Conservation (phyloP, 2,329 filamentous ascomycete genomes). For the Pseudogymnoascus sp. region DNA sequence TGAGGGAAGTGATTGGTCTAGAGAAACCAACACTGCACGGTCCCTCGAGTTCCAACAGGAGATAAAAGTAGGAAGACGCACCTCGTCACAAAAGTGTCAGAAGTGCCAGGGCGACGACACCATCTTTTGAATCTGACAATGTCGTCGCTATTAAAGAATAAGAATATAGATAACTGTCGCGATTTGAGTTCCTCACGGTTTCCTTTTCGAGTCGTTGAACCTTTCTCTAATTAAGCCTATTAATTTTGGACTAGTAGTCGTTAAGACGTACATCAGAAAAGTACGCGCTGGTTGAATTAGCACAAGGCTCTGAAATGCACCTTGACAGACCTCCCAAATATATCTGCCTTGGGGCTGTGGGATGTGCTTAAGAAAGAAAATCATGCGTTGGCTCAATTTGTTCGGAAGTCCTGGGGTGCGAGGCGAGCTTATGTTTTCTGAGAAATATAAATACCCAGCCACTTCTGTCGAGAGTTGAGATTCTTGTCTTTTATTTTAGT, state of each 20-base stretch:
- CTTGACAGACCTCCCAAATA: not conserved
- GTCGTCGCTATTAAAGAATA: not conserved
- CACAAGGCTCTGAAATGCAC: not conserved
- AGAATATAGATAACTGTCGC: not conserved
- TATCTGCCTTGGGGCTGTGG: not conserved
- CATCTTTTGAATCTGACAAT: not conserved
- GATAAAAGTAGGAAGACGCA: not conserved
- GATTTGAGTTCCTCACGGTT: not conserved
- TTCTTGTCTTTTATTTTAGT: not conserved
- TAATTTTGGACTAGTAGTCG: not conserved
- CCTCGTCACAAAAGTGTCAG: not conserved
- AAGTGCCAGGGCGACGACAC: not conserved
- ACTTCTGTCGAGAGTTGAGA: not conserved
- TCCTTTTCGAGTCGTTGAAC: not conserved
- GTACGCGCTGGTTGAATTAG: not conserved
- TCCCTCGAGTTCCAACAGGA: not conserved
- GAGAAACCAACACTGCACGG: not conserved
- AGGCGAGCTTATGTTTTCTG: not conserved
- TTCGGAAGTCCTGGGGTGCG: not conserved
- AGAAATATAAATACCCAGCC: not conserved
- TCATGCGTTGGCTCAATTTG: not conserved
- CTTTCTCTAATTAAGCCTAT: not conserved
- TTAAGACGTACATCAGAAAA: not conserved
- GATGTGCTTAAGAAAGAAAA: not conserved
- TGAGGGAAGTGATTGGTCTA: not conserved